A percentile compares a stretch with the other conserved stretches of the same genome.
Evolutionary conservation across 2,329 filamentous ascomycete species (phyloP).

Genomic region (Mycosphaerelloides madeirae): DNA sequence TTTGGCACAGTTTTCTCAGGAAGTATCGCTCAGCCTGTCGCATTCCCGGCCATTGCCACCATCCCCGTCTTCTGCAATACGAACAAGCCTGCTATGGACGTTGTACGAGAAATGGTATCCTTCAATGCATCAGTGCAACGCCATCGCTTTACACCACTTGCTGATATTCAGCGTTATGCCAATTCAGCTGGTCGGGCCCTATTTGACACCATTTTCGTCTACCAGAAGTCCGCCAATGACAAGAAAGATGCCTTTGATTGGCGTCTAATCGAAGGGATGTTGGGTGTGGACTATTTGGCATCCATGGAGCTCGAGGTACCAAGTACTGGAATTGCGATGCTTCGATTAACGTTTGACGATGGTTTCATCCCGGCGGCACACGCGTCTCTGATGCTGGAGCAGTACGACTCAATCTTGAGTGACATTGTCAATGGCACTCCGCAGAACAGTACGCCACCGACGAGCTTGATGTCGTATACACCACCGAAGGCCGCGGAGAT

Average conservation of each 20-base stretch:
- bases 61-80: slow-evolving; percentile 65
- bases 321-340: slow-evolving; percentile 44
- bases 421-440: slow-evolving; percentile 47
- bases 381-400: slow-evolving; percentile 60
- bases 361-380: slow-evolving; percentile 65
- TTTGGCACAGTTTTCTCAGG: slow-evolving; percentile 82
- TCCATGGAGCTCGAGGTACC: slow-evolving; percentile 72
- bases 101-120: slow-evolving; percentile 61
- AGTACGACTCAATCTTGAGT: slow-evolving; percentile 65
- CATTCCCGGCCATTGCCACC: slow-evolving; percentile 78
- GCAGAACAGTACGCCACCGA: not conserved
- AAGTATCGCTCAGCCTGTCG: slow-evolving; percentile 53
- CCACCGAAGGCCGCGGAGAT: slow-evolving; percentile 58
- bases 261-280: slow-evolving; percentile 60
- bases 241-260: slow-evolving; percentile 44
- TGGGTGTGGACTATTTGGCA: slow-evolving; percentile 69
- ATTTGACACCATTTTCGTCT: slow-evolving; percentile 82
- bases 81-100: slow-evolving; percentile 48
- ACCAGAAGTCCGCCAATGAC: slow-evolving; percentile 55
- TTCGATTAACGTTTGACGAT: slow-evolving; percentile 63
- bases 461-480: slow-evolving; percentile 50
- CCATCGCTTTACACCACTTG: slow-evolving; percentile 67
- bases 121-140: slow-evolving; percentile 62
- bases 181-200: slow-evolving; percentile 60
- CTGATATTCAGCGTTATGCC: slow-evolving; percentile 67